A percentile compares a stretch with the other conserved stretches of the same genome.
These are phyloP conservation scores for Lichtheimia ramosa DNA, from an alignment of 371 early-diverging fungal species.

Conservation along the genomic window DNA sequence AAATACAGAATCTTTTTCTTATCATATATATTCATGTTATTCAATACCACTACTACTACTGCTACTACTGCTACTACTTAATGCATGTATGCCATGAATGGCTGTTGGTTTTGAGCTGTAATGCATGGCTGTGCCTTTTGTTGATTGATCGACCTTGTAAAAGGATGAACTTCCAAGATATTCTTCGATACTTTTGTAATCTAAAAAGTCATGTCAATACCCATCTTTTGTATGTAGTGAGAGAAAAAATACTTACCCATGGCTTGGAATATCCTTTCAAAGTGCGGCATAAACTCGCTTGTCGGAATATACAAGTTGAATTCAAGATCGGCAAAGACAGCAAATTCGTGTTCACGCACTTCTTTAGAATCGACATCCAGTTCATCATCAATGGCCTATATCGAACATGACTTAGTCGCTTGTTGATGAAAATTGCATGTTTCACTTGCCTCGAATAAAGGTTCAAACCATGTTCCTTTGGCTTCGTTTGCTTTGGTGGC, in stretches of 20 bases:
- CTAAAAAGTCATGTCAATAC: slow-evolving; percentile 11
- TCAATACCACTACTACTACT: no score
- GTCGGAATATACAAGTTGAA: slow-evolving; percentile 82
- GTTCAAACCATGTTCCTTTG: slow-evolving; percentile 56
- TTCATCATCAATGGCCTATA: slow-evolving; percentile 42
- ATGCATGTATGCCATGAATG: no score
- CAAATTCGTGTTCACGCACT: slow-evolving; percentile 83
- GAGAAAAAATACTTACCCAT: slow-evolving; percentile 29
- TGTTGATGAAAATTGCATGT: no score
- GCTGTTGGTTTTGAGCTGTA: no score
- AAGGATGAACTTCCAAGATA: slow-evolving; percentile 54
- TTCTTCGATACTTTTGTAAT: slow-evolving; percentile 50
- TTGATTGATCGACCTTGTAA: slow-evolving; percentile 22
- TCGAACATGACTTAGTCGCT: no score
- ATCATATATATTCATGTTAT: no score
- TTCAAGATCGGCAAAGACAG: slow-evolving; percentile 82
- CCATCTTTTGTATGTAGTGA: no score
- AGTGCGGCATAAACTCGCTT: slow-evolving; percentile 85
- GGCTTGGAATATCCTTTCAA: slow-evolving; percentile 69
- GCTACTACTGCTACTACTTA: no score
- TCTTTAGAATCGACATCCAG: slow-evolving; percentile 78
- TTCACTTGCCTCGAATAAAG: slow-evolving; percentile 36
- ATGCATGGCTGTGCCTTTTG: no score
- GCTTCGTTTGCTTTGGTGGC: slow-evolving; percentile 88
- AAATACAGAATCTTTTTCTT: no score